Evolutionary conservation across 1,139 yeast species (phyloP).

Genomic region (Zhuliangozyma blackwelliae): DNA sequence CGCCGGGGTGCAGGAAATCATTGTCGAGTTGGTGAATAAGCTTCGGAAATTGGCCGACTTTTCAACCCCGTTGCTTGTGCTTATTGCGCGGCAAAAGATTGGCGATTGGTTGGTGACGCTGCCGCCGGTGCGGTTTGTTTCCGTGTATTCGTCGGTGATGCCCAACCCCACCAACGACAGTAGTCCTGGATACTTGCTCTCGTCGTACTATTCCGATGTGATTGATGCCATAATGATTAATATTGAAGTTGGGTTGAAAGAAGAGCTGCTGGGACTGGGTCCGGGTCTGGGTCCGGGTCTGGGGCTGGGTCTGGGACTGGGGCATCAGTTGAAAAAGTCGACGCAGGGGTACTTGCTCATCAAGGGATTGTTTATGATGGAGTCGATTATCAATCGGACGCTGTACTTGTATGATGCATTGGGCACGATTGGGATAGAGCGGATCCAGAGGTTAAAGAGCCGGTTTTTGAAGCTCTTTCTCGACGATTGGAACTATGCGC

Average conservation of each 20-base stretch:
- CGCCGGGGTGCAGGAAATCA: constrained; percentile 63
- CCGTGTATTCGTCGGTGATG: constrained; percentile 46
- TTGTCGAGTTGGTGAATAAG: constrained; percentile 61
- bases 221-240: constrained; percentile 68
- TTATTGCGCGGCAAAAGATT: constrained; percentile 49
- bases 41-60: constrained; percentile 64
- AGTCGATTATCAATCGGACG: constrained; percentile 65
- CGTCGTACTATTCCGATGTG: constrained; percentile 67
- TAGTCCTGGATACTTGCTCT: constrained; percentile 48
- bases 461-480: constrained; percentile 72
- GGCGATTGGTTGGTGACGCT: constrained; percentile 68
- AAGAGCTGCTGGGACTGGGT: constrained; percentile 1
- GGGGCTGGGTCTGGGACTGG: constrained; percentile 10
- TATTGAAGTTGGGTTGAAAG: constrained; percentile 51
- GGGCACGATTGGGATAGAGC: constrained; percentile 60
- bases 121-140: constrained; percentile 49
- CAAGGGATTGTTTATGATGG: constrained; percentile 69
- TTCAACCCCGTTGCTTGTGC: constrained; percentile 46
- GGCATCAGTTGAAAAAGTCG: constrained; percentile 31
- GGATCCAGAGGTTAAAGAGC: constrained; percentile 68
- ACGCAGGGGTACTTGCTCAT: constrained; percentile 68
- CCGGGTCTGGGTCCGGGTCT: background rate
- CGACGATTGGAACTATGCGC: constrained; percentile 80
- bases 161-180: constrained; percentile 31
- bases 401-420: constrained; percentile 49